phyloP scores from a whole-genome alignment of 495 filamentous ascomycete species.

The Halenospora varia region DNA sequence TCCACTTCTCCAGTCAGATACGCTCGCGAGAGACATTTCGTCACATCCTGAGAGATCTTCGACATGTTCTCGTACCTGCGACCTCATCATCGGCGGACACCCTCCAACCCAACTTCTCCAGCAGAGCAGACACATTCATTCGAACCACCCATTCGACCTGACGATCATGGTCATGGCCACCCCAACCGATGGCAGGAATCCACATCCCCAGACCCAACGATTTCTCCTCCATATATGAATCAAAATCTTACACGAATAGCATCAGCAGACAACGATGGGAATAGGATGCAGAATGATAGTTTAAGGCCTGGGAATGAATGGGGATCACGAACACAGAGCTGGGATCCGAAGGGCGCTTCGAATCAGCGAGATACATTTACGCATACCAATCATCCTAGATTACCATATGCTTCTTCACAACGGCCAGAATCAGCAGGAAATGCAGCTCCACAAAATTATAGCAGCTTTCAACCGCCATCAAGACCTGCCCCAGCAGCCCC shows the following conservation, averaged over 20 bases:
- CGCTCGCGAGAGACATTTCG: too few relatives aligned
- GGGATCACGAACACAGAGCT: conserved; percentile 14
- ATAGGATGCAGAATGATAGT: neutral
- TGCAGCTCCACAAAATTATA: conserved; percentile 20
- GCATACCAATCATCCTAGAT: conserved; percentile 15
- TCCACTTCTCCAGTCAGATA: too few relatives aligned
- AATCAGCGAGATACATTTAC: conserved; percentile 11
- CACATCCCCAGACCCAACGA: conserved; percentile 2
- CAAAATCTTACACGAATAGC: conserved; percentile 39
- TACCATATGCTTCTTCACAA: conserved; percentile 11
- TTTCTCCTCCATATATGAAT: conserved; percentile 37
- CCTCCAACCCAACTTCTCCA: conserved; percentile 49
- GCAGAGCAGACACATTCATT: conserved; percentile 34
- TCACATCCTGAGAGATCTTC: too few relatives aligned
- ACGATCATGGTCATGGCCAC: conserved; percentile 18
- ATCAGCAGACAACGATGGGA: conserved; percentile 30
- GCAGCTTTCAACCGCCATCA: conserved; percentile 24
- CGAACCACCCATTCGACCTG: conserved; percentile 35
- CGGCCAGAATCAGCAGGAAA: conserved; percentile 22
- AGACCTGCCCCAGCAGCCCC: too few relatives aligned
- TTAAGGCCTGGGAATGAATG: conserved; percentile 5
- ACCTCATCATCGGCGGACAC: conserved; percentile 44
- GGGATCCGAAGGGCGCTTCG: conserved; percentile 5
- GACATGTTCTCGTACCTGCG: conserved; percentile 51
- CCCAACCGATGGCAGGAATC: conserved; percentile 18